These are phyloP conservation scores for Trametes maxima DNA, from an alignment of 768 basidiomycete genomes.

Conservation along the genomic window DNA sequence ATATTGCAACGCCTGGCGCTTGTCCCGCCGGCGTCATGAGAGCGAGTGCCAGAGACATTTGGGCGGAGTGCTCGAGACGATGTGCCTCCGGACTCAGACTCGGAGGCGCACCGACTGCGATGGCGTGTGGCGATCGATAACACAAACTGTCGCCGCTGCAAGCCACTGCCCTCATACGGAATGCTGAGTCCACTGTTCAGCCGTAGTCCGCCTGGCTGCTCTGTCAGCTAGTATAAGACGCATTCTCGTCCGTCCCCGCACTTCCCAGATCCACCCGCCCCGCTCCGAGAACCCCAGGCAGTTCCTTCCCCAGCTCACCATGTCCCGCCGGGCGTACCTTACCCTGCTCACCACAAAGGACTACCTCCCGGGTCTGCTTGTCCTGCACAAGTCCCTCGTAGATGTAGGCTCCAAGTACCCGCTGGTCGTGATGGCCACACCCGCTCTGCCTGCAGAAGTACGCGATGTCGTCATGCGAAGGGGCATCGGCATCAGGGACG, in stretches of 20 bases:
- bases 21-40: neutral
- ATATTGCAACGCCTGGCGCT: neutral
- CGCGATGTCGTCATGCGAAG: slow-evolving; percentile 51
- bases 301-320: slow-evolving; percentile 4
- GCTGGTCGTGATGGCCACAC: slow-evolving; percentile 54
- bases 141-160: slow-evolving; percentile 7
- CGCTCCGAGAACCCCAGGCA: neutral
- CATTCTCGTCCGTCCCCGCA: neutral
- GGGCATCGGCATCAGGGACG: slow-evolving; percentile 57
- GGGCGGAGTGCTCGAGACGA: neutral
- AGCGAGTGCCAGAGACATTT: neutral
- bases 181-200: neutral
- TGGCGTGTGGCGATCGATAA: slow-evolving; percentile 10
- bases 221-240: slow-evolving; percentile 13
- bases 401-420: slow-evolving; percentile 49
- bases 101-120: neutral
- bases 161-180: neutral
- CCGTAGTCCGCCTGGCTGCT: slow-evolving; percentile 7
- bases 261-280: neutral
- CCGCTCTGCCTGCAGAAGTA: slow-evolving; percentile 39
- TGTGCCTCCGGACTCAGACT: neutral
- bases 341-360: slow-evolving; percentile 73
- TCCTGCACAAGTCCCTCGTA: slow-evolving; percentile 52
- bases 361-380: slow-evolving; percentile 61
- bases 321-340: slow-evolving; percentile 57